These are phyloP conservation scores for Mrakia blollopis DNA, from an alignment of 768 basidiomycete species.

Conservation along the genomic window DNA sequence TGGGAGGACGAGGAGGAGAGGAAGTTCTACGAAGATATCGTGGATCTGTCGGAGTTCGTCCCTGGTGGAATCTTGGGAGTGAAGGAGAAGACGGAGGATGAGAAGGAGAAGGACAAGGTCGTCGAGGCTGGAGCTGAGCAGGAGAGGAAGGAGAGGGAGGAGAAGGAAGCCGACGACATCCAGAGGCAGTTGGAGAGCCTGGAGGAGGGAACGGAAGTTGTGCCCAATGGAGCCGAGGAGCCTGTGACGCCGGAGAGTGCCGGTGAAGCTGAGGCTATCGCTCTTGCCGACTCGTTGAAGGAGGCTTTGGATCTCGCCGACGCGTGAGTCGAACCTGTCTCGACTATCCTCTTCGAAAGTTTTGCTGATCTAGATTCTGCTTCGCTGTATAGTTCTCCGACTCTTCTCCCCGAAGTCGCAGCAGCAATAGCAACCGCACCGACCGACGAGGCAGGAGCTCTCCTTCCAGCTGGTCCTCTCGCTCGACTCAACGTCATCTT, in stretches of 20 bases:
- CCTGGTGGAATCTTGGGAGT: conserved; percentile 81
- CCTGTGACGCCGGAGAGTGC: conserved; percentile 17
- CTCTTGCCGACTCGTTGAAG: background rate
- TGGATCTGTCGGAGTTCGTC: conserved; percentile 86
- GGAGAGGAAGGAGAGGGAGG: conserved; percentile 67
- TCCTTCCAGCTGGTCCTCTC: conserved; percentile 78
- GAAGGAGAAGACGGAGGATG: conserved; percentile 45
- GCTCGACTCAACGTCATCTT: conserved; percentile 87
- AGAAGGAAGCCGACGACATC: conserved; percentile 48
- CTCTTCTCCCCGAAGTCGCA: conserved; percentile 20
- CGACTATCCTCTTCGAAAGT: conserved; percentile 43
- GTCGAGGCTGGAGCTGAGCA: conserved; percentile 46
- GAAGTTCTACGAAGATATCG: conserved; percentile 85
- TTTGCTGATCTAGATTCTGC: background rate
- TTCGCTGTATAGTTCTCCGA: background rate
- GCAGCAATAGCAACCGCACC: conserved; percentile 7
- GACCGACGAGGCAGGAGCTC: conserved; percentile 46
- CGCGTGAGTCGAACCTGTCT: conserved; percentile 9
- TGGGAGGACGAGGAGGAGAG: conserved; percentile 99
- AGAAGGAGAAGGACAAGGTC: conserved; percentile 34
- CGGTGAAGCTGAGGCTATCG: background rate
- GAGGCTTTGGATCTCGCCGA: conserved; percentile 17
- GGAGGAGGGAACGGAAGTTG: conserved; percentile 8
- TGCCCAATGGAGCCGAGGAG: background rate
- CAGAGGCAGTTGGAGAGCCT: conserved; percentile 28